A percentile compares a stretch with the other conserved stretches of the same genome.
phyloP scores from a whole-genome alignment of 768 basidiomycete species.

The Trametes villosa region DNA sequence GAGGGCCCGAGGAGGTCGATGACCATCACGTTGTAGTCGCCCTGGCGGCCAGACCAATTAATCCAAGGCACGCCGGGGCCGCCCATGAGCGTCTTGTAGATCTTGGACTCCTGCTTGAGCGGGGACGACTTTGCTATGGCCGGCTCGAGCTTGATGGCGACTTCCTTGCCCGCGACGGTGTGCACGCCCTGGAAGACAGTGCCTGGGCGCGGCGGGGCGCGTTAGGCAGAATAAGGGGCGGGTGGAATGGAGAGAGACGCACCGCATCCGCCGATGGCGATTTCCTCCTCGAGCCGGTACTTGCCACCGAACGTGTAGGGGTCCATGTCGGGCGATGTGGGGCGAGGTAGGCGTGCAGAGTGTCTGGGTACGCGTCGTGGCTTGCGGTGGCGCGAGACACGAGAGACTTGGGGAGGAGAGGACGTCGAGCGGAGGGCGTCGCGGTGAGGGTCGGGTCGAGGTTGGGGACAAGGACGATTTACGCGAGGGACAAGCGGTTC shows the following conservation, averaged over 20 bases:
- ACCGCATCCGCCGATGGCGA: slow-evolving; percentile 83
- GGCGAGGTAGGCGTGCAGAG: background rate
- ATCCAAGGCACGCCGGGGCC: slow-evolving; percentile 91
- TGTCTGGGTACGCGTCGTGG: slow-evolving; percentile 7
- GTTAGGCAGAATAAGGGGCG: background rate
- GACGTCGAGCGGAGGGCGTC: background rate
- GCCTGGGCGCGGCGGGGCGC: slow-evolving; percentile 43
- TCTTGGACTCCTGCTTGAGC: slow-evolving; percentile 86
- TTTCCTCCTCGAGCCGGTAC: slow-evolving; percentile 78
- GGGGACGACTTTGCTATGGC: slow-evolving; percentile 60
- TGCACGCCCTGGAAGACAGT: slow-evolving; percentile 81
- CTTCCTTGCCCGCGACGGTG: slow-evolving; percentile 80
- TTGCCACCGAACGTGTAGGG: slow-evolving; percentile 67
- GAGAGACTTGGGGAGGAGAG: background rate
- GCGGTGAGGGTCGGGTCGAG: background rate
- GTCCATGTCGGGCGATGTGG: slow-evolving; percentile 31
- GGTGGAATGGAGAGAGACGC: slow-evolving; percentile 25
- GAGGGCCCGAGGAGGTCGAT: slow-evolving; percentile 95
- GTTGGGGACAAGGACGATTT: slow-evolving; percentile 1
- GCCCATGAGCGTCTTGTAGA: slow-evolving; percentile 90
- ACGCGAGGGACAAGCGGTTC: too few species aligned
- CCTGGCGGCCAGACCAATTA: slow-evolving; percentile 89
- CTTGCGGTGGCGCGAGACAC: background rate
- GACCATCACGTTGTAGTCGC: slow-evolving; percentile 96
- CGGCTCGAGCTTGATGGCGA: slow-evolving; percentile 83